Base-by-base conservation (phyloP, 768 basidiomycete genomes). In the Gymnopilus dilepis region DNA sequence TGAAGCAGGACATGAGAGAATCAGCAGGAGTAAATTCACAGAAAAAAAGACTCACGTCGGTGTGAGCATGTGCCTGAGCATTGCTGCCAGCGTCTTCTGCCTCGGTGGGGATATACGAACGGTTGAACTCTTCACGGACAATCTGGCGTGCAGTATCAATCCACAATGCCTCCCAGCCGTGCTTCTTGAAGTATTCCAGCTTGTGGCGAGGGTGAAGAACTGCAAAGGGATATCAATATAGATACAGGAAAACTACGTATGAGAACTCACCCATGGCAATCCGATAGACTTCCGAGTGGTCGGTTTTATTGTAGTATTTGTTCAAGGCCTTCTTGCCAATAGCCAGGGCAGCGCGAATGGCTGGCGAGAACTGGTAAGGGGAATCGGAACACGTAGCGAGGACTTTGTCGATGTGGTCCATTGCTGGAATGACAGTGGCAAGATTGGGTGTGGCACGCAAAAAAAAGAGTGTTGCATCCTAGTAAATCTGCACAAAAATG, bases 261-360 rank as follows among this genome's bases (percentile, higher is more conserved):
- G 38, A 37, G 6, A 41, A 56, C n/a, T 37, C n/a, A 74, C 74
- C 52, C 69, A 74, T 74, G 0, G 72, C 67, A 43, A 74, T 73
- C 2, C 64, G 48, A 51, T 74, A 75, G 0, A 63, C 51, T 15
- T 67, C 56, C 6, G 59, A 60, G 13, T 53, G n/a, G 53, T 67
- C 63, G 3, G 65, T 63, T 5, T 50, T 4, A 62, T 15, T 70
- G 70, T 57, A 78, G 69, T 67, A 72, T 65, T 54, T 75, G 73
- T 64, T 76, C 59, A 38, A 61, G 54, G 58, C 74, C 61, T 41
- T 70, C 65, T 60, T 62, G 11, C 41, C 61, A 21, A 57, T 13
- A 6, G 15, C 26, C 12, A 42, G 13, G 15, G 56, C 56, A 4
- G 41, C 19, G 6, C 21, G 22, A 31, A 57, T 57, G 2, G 41